Evolutionary conservation across 2,329 filamentous ascomycete genomes (phyloP).

Genomic region (Hypocreales sp.): DNA sequence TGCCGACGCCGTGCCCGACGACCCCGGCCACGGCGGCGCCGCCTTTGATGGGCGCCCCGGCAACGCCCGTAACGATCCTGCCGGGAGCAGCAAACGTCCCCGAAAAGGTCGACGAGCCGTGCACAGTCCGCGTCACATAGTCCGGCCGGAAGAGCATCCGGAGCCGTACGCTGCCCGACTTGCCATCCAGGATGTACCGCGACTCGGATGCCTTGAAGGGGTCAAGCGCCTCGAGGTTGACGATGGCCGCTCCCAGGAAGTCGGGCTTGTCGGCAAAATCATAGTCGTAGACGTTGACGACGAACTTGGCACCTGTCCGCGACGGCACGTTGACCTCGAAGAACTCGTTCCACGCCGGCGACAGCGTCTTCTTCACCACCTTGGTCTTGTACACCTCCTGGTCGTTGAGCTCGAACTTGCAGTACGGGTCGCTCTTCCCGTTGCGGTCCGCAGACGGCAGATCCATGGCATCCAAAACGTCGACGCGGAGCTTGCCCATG

Average conservation of each 20-base stretch:
- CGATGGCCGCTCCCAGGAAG: constrained; percentile 60
- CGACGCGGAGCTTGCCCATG: constrained; percentile 88
- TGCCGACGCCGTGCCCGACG: constrained; percentile 67
- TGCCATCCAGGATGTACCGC: constrained; percentile 65
- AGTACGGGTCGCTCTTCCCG: constrained; percentile 93
- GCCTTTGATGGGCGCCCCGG: constrained; percentile 87
- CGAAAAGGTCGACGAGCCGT: constrained; percentile 85
- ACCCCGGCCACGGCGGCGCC: constrained; percentile 59
- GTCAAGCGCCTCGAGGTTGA: constrained; percentile 67
- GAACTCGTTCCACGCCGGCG: constrained; percentile 90
- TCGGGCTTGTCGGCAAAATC: constrained; percentile 95
- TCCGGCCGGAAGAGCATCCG: constrained; percentile 84
- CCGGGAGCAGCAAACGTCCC: constrained; percentile 79
- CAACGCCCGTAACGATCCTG: constrained; percentile 69
- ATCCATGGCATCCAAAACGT: constrained; percentile 71
- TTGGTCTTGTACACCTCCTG: constrained; percentile 92
- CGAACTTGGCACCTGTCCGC: constrained; percentile 71
- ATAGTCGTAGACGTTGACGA: constrained; percentile 79
- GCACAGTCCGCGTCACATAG: constrained; percentile 73
- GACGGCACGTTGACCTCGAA: constrained; percentile 77
- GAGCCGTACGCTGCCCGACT: constrained; percentile 70
- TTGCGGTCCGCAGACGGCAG: constrained; percentile 92
- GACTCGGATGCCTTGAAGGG: constrained; percentile 73
- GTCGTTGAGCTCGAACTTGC: constrained; percentile 82
- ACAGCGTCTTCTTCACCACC: constrained; percentile 88